A percentile compares a stretch with the other conserved stretches of the same genome.
Evolutionary conservation across 345 rosid species (phyloP).

Genomic region (Populus deltoides): DNA sequence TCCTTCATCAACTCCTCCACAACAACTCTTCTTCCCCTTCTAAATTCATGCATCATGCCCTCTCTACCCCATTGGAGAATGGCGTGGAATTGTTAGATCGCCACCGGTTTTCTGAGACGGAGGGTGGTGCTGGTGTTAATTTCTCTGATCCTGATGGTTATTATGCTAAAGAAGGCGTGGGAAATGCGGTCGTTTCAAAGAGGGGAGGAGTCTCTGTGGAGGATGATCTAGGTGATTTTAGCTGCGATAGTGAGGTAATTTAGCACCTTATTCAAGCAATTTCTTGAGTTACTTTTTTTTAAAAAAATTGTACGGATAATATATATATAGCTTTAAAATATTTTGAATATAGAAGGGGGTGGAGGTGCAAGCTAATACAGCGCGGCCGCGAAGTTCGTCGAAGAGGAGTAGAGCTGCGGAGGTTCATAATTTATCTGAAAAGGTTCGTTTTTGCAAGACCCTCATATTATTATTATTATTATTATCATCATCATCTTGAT

Average conservation of each 20-base stretch:
- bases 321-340: neutral
- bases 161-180: slow-evolving; percentile 23
- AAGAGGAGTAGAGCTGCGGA: slow-evolving; percentile 96
- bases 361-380: slow-evolving; percentile 31
- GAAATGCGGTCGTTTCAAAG: slow-evolving; percentile 21
- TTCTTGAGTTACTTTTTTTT: neutral
- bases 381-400: slow-evolving; percentile 45
- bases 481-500: neutral
- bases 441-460: slow-evolving; percentile 42
- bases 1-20: slow-evolving; percentile 45
- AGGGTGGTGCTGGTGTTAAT: slow-evolving; percentile 12
- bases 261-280: neutral
- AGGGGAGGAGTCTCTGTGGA: slow-evolving; percentile 24
- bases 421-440: slow-evolving; percentile 93
- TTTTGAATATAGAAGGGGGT: slow-evolving; percentile 29
- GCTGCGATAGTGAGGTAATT: slow-evolving; percentile 51
- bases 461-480: neutral
- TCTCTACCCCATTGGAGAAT: slow-evolving; percentile 25
- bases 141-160: slow-evolving; percentile 24
- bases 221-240: slow-evolving; percentile 34
- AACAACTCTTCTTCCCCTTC: slow-evolving; percentile 28
- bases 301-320: neutral
- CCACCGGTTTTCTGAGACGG: slow-evolving; percentile 23
- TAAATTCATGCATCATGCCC: slow-evolving; percentile 20
- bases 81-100: slow-evolving; percentile 22